Conservation (phyloP, 352 stramenopile genomes). For the Pythium vanterpoolii region DNA sequence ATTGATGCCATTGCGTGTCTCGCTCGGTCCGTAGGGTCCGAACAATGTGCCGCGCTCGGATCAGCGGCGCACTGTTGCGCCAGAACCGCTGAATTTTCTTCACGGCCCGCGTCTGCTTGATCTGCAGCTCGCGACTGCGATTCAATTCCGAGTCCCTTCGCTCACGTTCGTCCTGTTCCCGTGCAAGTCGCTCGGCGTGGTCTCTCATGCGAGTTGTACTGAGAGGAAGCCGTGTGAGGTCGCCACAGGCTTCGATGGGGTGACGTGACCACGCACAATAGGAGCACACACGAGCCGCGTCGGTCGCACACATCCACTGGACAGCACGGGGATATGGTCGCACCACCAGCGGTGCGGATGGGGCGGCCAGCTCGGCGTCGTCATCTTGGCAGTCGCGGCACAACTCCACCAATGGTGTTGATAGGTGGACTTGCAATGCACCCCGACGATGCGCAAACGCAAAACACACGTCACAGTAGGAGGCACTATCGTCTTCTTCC, state of each 20-base stretch:
- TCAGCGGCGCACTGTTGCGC: slow-evolving; percentile 31
- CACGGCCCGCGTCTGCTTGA: slow-evolving; percentile 27
- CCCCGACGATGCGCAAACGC: slow-evolving; percentile 48
- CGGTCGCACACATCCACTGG: slow-evolving; percentile 42
- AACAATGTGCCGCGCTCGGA: slow-evolving; percentile 26
- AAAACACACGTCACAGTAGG: slow-evolving; percentile 72
- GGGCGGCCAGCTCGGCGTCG: slow-evolving; percentile 7
- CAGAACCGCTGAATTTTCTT: slow-evolving; percentile 58
- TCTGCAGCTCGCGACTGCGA: slow-evolving; percentile 24
- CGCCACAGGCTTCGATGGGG: slow-evolving; percentile 42
- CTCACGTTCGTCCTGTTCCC: slow-evolving; percentile 42
- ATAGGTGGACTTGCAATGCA: slow-evolving; percentile 38
- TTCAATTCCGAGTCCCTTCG: slow-evolving; percentile 46
- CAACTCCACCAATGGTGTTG: slow-evolving; percentile 38
- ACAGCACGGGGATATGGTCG: slow-evolving; percentile 26
- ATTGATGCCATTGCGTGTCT: slow-evolving; percentile 35
- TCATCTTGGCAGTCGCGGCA: slow-evolving; percentile 35
- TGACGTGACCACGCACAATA: slow-evolving; percentile 37
- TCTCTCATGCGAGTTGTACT: slow-evolving; percentile 41
- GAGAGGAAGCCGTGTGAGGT: slow-evolving; percentile 29
- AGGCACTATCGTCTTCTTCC: slow-evolving; percentile 19
- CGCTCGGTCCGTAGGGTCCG: slow-evolving; percentile 18
- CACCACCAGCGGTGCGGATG: not conserved
- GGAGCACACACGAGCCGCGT: slow-evolving; percentile 38
- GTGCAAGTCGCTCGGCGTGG: slow-evolving; percentile 29